Percentiles rank a stretch among this genome's conserved stretches.
Evolutionary conservation across 352 stramenopile species (phyloP).

Genomic region (Phytophthora fragariae): DNA sequence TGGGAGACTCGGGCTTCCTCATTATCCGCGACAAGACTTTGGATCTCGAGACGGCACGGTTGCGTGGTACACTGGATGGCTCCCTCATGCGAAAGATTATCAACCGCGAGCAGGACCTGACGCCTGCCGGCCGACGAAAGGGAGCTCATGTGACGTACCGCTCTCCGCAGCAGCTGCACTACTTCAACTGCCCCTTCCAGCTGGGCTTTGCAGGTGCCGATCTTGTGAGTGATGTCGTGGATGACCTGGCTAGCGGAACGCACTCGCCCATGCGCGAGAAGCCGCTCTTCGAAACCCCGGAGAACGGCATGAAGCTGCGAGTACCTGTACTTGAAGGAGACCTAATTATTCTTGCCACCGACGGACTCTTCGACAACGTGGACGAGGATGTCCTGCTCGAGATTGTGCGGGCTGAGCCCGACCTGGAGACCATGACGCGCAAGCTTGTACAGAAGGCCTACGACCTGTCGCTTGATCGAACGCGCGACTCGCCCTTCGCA

Average conservation of each 20-base stretch:
- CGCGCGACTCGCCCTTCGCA: constrained; percentile 95
- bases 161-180: constrained; percentile 96
- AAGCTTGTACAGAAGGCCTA: constrained; percentile 88
- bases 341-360: constrained; percentile 96
- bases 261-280: constrained; percentile 69
- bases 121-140: constrained; percentile 74
- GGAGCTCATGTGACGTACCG: constrained; percentile 92
- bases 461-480: constrained; percentile 92
- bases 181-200: constrained; percentile 98
- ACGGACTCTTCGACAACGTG: constrained; percentile 98
- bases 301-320: constrained; percentile 92
- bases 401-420: constrained; percentile 65
- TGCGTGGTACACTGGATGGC: constrained; percentile 77
- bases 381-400: constrained; percentile 80
- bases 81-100: constrained; percentile 76
- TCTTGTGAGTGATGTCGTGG: constrained; percentile 55
- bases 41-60: constrained; percentile 64
- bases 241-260: constrained; percentile 51
- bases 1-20: constrained; percentile 93
- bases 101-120: constrained; percentile 72
- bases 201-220: constrained; percentile 64
- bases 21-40: constrained; percentile 86
- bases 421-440: constrained; percentile 81
- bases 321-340: constrained; percentile 95
- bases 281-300: constrained; percentile 93